Evolutionary conservation across 192 early-diverging fungal species (phyloP), one percentile per base, ranked within the genome.

Genomic region (Podila verticillata): DNA sequence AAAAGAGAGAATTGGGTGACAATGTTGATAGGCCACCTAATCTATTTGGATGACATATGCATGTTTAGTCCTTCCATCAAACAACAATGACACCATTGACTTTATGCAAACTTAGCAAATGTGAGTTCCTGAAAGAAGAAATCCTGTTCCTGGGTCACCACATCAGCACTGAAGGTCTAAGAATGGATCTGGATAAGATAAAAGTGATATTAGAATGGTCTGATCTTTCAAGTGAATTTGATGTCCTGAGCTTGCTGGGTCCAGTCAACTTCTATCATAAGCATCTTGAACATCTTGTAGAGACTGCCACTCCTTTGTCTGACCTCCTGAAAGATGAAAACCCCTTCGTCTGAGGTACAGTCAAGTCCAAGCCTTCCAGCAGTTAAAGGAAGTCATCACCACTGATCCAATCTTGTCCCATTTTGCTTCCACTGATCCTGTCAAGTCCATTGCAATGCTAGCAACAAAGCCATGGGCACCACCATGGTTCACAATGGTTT

Each of bases 181-280:
- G 29, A 35, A 28, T 61, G 3, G 31, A 62, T 57, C 8, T 0
- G 1, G 35, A 31, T 3, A 74, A 82, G n/a, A 28, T 68, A 9
- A 39, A 70, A 12, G 61, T 54, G 24, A 34, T 77, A 6, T 17
- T 63, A 7, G 59, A 68, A 4, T 70, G 68, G 71, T 39, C 70
- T n/a, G 5, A 58, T 8, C 65, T 66, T 17, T 49, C 10, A 7
- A 73, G 56, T 49, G 39, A 15, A 0, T 20, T 48, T 2, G 68
- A 80, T 9, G 20, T 82, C 12, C 26, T 66, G 9, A 66, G 66
- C 0, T 84, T 87, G 48, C 57, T 84, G 4, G 86, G 86, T 0
- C 26, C 70, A 3, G 67, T 72, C 9, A 83, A 75, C 22, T 85
- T 73, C 36, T 86, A 84, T 61, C 34, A 70, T 3, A 58, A 61